Conservation (phyloP, 495 filamentous ascomycete genomes). For the Aspergillus indologenus region DNA sequence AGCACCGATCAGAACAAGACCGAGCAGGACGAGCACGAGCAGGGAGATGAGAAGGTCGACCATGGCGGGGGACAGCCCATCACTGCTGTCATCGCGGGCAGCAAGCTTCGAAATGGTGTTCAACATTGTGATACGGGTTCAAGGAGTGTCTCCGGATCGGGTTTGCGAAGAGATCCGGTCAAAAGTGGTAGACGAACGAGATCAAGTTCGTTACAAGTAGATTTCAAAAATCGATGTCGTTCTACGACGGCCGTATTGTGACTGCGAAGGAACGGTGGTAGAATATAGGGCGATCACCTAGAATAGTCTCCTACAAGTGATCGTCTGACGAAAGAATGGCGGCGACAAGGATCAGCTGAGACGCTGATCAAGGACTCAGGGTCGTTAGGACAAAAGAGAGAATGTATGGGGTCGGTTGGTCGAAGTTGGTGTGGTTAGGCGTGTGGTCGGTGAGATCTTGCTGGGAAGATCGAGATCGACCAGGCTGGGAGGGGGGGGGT, state of each 20-base stretch:
- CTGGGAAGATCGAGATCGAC: constrained; percentile 7
- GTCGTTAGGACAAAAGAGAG: constrained; percentile 14
- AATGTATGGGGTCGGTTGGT: constrained; percentile 21
- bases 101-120: constrained; percentile 47
- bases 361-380: background rate
- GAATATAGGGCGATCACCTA: background rate
- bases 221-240: background rate
- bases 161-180: constrained; percentile 11
- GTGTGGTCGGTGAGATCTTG: background rate
- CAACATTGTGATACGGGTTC: constrained; percentile 35
- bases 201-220: constrained; percentile 1
- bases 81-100: constrained; percentile 46
- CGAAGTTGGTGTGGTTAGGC: constrained; percentile 11
- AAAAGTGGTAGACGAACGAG: background rate
- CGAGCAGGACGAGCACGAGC: constrained; percentile 69
- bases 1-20: constrained; percentile 58
- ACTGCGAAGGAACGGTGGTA: background rate
- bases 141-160: constrained; percentile 17
- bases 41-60: constrained; percentile 76
- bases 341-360: background rate
- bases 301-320: background rate
- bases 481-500: too few species aligned
- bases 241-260: background rate
- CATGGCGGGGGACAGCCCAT: constrained; percentile 51
- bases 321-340: background rate